Percentiles rank a stretch among this genome's conserved stretches.
Evolutionary conservation across 345 rosid genomes (phyloP).

Genomic region (Citrus maxima): DNA sequence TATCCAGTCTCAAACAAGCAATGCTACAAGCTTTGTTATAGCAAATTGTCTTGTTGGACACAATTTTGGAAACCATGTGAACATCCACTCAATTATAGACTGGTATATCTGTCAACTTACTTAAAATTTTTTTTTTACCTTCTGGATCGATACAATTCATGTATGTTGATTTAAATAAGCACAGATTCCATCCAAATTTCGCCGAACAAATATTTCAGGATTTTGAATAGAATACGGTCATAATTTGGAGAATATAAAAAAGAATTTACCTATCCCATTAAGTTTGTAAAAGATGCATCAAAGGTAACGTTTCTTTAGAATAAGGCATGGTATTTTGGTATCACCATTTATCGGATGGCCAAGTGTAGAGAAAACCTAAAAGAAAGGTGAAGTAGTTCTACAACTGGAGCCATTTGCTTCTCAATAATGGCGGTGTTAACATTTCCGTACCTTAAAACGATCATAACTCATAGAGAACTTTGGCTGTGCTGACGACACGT

Average conservation of each 20-base stretch:
- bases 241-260: neutral
- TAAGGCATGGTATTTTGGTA: neutral
- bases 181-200: neutral
- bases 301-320: neutral
- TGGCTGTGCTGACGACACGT: slow-evolving; percentile 1
- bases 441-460: neutral
- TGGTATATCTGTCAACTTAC: neutral
- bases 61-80: slow-evolving; percentile 9
- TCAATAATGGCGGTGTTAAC: neutral
- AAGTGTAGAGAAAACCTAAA: neutral
- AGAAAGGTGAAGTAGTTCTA: neutral
- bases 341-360: neutral
- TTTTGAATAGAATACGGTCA: neutral
- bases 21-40: neutral
- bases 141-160: neutral
- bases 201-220: neutral
- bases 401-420: neutral
- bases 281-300: neutral
- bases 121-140: neutral
- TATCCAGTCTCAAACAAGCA: neutral
- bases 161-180: neutral
- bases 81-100: neutral
- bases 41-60: neutral
- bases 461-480: neutral
- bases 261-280: neutral